Percentiles rank a stretch among this genome's conserved stretches.
phyloP scores from a whole-genome alignment of 2,329 filamentous ascomycete genomes.

The Aspergillus chevalieri region DNA sequence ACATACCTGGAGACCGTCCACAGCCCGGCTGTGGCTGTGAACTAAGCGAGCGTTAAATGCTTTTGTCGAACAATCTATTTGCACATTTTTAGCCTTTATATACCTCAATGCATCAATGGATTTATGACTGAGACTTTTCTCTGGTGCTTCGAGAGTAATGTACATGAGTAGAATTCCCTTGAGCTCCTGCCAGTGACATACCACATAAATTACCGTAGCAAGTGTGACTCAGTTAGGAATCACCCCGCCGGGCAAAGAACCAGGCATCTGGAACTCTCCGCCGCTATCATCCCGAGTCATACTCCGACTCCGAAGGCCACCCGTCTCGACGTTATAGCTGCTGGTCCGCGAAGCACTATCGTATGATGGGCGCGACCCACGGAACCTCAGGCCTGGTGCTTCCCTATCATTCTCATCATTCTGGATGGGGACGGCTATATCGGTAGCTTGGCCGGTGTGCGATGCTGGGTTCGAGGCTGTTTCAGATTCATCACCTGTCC shows the following conservation, averaged over 20 bases:
- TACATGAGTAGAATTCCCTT: background rate
- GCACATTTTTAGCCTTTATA: background rate
- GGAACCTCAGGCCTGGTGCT: conserved; percentile 30
- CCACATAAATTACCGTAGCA: background rate
- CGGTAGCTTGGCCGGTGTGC: conserved; percentile 22
- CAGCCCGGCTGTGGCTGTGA: conserved; percentile 19
- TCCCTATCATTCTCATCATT: conserved; percentile 18
- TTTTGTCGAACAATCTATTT: conserved; percentile 4
- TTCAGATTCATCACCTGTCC: conserved; percentile 38
- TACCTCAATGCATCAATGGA: background rate
- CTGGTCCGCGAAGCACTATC: conserved; percentile 28
- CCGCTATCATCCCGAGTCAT: conserved; percentile 27
- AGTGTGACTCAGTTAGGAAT: conserved; percentile 14
- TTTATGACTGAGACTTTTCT: background rate
- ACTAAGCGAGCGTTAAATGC: conserved; percentile 7
- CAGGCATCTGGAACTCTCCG: conserved; percentile 35
- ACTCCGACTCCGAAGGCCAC: conserved; percentile 25
- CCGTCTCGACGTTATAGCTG: conserved; percentile 29
- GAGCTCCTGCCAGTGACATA: background rate
- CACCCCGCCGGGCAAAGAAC: conserved; percentile 27
- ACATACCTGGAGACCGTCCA: conserved; percentile 57
- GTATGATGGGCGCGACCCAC: conserved; percentile 23
- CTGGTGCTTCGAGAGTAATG: background rate
- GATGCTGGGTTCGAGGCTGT: conserved; percentile 28
- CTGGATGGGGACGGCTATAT: conserved; percentile 19